phyloP scores from a whole-genome alignment of 371 early-diverging fungal genomes.

The Mortierella polycephala region DNA sequence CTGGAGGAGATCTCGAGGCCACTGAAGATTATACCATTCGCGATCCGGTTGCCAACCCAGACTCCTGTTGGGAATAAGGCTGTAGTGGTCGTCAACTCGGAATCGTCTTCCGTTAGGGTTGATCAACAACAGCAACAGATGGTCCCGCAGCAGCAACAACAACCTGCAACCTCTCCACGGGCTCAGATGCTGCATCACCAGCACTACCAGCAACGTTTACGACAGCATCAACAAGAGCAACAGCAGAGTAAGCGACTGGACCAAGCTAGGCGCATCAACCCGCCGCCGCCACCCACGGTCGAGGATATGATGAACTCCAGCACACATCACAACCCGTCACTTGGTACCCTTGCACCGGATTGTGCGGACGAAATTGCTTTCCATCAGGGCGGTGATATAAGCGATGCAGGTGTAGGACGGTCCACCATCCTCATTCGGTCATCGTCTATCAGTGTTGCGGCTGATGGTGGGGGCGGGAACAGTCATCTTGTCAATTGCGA shows the following conservation, averaged over 20 bases:
- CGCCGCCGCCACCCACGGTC: background rate
- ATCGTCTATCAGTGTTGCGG: no score
- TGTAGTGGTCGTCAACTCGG: background rate
- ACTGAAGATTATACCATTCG: constrained; percentile 28
- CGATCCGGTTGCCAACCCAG: constrained; percentile 26
- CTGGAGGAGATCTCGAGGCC: constrained; percentile 25
- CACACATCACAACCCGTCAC: background rate
- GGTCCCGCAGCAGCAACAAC: constrained; percentile 2
- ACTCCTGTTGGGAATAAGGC: background rate
- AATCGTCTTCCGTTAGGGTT: background rate
- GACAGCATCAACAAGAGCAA: constrained; percentile 7
- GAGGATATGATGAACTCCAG: background rate
- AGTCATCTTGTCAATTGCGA: background rate
- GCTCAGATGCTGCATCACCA: constrained; percentile 15
- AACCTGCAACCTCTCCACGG: background rate
- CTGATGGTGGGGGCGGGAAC: no score
- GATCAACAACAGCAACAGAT: background rate
- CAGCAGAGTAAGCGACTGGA: constrained; percentile 20
- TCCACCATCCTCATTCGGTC: background rate
- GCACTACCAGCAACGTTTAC: constrained; percentile 21
- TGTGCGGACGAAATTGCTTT: background rate
- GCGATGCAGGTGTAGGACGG: no score
- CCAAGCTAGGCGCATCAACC: background rate
- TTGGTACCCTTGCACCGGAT: constrained; percentile 1
- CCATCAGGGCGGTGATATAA: no score